Base-by-base conservation (phyloP, 2,329 filamentous ascomycete species). In the Pseudogymnoascus sp. region DNA sequence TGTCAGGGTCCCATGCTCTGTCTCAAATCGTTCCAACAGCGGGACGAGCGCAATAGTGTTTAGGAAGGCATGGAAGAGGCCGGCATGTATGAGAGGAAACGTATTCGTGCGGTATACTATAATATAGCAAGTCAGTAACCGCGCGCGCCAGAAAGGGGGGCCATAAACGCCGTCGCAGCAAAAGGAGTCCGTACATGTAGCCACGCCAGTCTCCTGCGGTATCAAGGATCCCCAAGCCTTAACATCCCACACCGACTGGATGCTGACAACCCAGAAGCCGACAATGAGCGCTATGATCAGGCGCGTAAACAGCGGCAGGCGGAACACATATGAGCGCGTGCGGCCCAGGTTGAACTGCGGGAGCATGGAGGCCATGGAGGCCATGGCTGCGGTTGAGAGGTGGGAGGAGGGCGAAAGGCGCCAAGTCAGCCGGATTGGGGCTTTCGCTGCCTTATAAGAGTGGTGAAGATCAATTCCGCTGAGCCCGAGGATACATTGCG, bases 91-190 rank as follows among this genome's bases (percentile, higher is more conserved):
- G 64, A 99, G 80, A 0, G 93, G 91, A 73, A 91, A 99, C 0
- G 93, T 96, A 74, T 96, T 97, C 36, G 96, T 82, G 66, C 95
- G 87, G 76, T 97, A 93, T 79, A 96, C 93, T 96, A n/a, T 35
- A 21, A 74, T 62, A 21, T 38, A 53, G 21, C 28, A 21, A 31
- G 13, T 69, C 62, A 62, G 50, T 44, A 9, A 28, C 3, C 3
- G 23, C 6, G 40, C 60, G 21, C 8, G 40, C 53, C 57, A 59
- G 13, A 38, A 53, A 53, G 33, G 50, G 50, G 28, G 10, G 17
- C 13, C 31, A 64, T 47, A 35, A 53, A 65, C 62, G 38, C 36
- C 42, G 31, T 5, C 60, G 60, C 31, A 21, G 23, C 60, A 60
- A 65, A 33, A 62, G 61, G 50, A 23, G 59, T 36, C 82, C 87